phyloP scores from a whole-genome alignment of 106 monocot species.

The Acanthochlamys bracteata region DNA sequence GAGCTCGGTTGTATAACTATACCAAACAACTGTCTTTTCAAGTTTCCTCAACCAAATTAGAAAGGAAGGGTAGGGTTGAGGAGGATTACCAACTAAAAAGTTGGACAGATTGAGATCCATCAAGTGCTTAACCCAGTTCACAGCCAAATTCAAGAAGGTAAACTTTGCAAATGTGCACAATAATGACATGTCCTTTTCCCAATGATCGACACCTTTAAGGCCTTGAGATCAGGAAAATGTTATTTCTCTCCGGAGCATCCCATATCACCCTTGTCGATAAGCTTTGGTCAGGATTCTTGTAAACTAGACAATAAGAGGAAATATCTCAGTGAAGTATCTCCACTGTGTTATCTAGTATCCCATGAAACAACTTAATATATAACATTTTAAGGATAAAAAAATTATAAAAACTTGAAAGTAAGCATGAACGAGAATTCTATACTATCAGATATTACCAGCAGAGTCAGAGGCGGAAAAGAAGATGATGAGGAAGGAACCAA shows the following conservation, averaged over 20 bases:
- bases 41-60: background rate
- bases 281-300: too few relatives aligned
- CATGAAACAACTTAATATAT: too few relatives aligned
- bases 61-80: background rate
- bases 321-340: too few relatives aligned
- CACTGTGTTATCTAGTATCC: too few relatives aligned
- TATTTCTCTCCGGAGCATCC: slow-evolving; percentile 44
- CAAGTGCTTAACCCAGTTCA: slow-evolving; percentile 88
- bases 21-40: background rate
- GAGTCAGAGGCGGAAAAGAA: too few relatives aligned
- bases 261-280: slow-evolving; percentile 54
- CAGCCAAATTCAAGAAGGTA: slow-evolving; percentile 86
- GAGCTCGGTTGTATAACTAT: background rate
- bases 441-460: too few relatives aligned
- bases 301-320: too few relatives aligned
- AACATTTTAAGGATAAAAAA: too few relatives aligned
- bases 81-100: slow-evolving; percentile 76
- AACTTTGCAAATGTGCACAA: slow-evolving; percentile 92
- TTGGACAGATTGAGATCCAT: slow-evolving; percentile 77
- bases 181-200: slow-evolving; percentile 59
- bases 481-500: too few relatives aligned
- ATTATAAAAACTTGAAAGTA: too few relatives aligned
- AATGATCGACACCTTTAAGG: slow-evolving; percentile 36
- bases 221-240: slow-evolving; percentile 45
- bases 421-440: too few relatives aligned